Percentiles rank a stretch among this genome's conserved stretches.
Conservation (phyloP, 805 yeast genomes). For the Saturnispora kantuleensis region DNA sequence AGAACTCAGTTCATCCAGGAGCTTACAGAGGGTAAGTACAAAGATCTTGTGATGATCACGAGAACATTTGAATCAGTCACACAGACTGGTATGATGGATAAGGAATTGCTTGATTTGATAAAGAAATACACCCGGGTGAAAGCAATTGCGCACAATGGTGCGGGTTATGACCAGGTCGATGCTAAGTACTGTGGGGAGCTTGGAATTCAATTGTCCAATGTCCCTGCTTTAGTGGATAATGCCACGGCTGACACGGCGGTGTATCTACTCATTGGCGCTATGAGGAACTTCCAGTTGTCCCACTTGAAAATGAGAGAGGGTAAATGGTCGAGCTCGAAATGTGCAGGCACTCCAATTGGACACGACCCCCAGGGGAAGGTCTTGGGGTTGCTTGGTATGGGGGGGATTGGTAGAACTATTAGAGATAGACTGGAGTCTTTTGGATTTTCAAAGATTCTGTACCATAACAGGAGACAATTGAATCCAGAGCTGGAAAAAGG, state of each 20-base stretch:
- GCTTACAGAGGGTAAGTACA: slow-evolving; percentile 27
- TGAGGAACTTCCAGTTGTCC: slow-evolving; percentile 54
- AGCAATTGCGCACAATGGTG: slow-evolving; percentile 41
- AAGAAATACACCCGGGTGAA: slow-evolving; percentile 29
- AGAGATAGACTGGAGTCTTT: slow-evolving; percentile 64
- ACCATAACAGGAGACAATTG: slow-evolving; percentile 60
- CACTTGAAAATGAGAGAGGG: slow-evolving; percentile 45
- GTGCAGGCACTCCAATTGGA: slow-evolving; percentile 54
- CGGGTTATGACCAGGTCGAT: slow-evolving; percentile 49
- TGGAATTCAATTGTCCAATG: slow-evolving; percentile 41
- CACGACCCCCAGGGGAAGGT: slow-evolving; percentile 66
- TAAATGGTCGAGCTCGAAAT: slow-evolving; percentile 44
- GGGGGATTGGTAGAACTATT: slow-evolving; percentile 82
- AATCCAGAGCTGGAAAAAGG: slow-evolving; percentile 54
- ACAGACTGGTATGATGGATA: slow-evolving; percentile 35
- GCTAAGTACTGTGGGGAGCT: slow-evolving; percentile 30
- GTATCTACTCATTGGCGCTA: slow-evolving; percentile 39
- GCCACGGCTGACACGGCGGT: slow-evolving; percentile 52
- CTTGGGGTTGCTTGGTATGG: slow-evolving; percentile 80
- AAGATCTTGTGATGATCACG: slow-evolving; percentile 30
- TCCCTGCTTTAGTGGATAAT: slow-evolving; percentile 41
- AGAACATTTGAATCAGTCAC: slow-evolving; percentile 33
- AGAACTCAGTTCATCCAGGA: slow-evolving; percentile 33
- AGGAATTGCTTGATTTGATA: slow-evolving; percentile 30
- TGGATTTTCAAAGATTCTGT: slow-evolving; percentile 61